Base-by-base conservation (phyloP, 1,139 yeast species). In the Yamadazyma triangularis region DNA sequence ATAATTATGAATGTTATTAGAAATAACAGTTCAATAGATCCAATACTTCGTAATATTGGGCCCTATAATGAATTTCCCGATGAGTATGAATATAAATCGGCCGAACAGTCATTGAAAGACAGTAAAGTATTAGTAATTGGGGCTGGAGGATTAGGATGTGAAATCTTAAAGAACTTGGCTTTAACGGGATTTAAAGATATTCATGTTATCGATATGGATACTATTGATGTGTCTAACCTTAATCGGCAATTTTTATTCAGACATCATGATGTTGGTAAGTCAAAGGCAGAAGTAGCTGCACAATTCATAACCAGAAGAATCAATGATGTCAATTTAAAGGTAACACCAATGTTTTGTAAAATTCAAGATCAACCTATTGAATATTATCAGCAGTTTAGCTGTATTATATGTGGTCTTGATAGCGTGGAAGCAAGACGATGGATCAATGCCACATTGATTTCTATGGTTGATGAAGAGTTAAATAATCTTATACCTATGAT, bases 91-190 rank as follows among this genome's bases (percentile, higher is more conserved):
- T 25, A 48, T 4, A 33, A 34, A 2, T 53, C 48, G 8, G 60
- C 71, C 4, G 24, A 40, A 3, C 24, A 40, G 1, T 52, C 65
- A 4, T 47, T 75, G 5, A 30, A 29, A 4, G 37, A 45, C 1
- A 45, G 67, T 13, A 60, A 61, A 35, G 53, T 77, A 40, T 65
- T 70, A 40, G 79, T 82, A 1, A 64, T 89, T 24, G 97, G 98
- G 0, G 96, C 97, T 1, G 97, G 97, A 2, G 98, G 98, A 0
- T 63, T 91, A 8, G 98, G 98, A 0, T 91, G 97, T 60, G 97
- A 91, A 56, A 79, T 91, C 23, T 60, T 91, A 31, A 89, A 89
- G 60, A 79, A 88, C 55, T 63, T 91, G 30, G 91, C 93, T 0
- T 63, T 85, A 33, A 68, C 81, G 3, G 95, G 95, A 4, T 84